Conservation (phyloP, 768 basidiomycete species). For the Tricholoma terreum region DNA sequence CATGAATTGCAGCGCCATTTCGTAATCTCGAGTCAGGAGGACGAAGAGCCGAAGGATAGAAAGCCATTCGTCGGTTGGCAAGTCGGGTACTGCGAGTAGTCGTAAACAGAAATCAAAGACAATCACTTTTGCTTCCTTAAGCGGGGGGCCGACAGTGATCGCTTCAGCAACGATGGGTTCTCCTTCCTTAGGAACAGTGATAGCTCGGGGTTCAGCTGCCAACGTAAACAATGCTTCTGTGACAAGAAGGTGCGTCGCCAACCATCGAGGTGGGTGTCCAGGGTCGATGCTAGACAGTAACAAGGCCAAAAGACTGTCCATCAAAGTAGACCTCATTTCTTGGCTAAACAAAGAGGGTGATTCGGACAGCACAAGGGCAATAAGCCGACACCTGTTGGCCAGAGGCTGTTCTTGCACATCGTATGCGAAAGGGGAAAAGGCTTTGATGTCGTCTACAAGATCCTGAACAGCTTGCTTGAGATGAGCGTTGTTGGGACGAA, state of each 20-base stretch:
- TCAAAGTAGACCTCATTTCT: constrained; percentile 52
- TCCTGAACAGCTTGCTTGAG: constrained; percentile 65
- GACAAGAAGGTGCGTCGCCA: constrained; percentile 80
- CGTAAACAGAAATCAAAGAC: constrained; percentile 77
- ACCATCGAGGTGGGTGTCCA: constrained; percentile 80
- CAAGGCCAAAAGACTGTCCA: constrained; percentile 67
- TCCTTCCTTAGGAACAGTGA: constrained; percentile 67
- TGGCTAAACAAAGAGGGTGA: constrained; percentile 56
- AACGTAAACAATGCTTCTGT: constrained; percentile 79
- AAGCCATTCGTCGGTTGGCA: constrained; percentile 79
- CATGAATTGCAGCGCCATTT: constrained; percentile 64
- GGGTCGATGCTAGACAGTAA: constrained; percentile 56
- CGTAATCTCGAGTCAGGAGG: constrained; percentile 73
- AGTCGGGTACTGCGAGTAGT: constrained; percentile 58
- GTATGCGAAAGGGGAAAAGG: constrained; percentile 60
- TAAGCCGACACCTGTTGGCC: constrained; percentile 78
- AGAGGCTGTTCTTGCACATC: constrained; percentile 74
- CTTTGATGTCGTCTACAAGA: constrained; percentile 75
- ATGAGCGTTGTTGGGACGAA: constrained; percentile 55
- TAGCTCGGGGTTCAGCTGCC: constrained; percentile 66
- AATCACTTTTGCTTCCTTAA: constrained; percentile 55
- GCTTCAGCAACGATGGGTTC: constrained; percentile 54
- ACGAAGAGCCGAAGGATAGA: constrained; percentile 82
- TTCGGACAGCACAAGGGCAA: constrained; percentile 82
- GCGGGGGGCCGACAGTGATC: constrained; percentile 57